phyloP scores from a whole-genome alignment of 805 yeast species.

The Cyberlindnera misumaiensis region DNA sequence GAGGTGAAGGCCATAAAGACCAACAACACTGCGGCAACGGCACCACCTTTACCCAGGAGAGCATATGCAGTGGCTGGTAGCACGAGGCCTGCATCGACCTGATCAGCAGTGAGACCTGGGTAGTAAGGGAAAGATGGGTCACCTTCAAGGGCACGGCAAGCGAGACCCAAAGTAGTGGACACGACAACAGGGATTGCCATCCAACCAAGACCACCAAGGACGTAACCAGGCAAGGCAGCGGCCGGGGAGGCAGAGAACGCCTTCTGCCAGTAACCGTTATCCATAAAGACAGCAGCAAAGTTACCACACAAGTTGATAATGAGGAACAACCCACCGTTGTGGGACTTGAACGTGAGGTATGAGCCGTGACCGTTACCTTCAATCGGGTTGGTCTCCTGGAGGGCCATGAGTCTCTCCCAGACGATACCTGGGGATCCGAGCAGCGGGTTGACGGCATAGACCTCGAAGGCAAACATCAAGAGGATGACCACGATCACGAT shows the following conservation, averaged over 20 bases:
- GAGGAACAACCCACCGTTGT: conserved; percentile 82
- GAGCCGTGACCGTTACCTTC: conserved; percentile 81
- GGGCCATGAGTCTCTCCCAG: conserved; percentile 62
- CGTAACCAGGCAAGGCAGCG: conserved; percentile 82
- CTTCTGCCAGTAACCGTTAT: conserved; percentile 84
- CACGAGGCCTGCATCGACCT: conserved; percentile 77
- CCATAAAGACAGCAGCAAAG: conserved; percentile 83
- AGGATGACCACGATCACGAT: conserved; percentile 72
- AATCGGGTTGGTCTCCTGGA: conserved; percentile 58
- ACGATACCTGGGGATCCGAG: conserved; percentile 81
- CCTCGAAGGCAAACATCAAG: conserved; percentile 72
- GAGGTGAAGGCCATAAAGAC: conserved; percentile 91
- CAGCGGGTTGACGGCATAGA: conserved; percentile 60
- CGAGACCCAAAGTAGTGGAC: conserved; percentile 84
- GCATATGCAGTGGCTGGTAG: conserved; percentile 69
- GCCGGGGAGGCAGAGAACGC: conserved; percentile 83
- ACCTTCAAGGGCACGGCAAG: conserved; percentile 66
- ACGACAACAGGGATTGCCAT: conserved; percentile 81
- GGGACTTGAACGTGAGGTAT: conserved; percentile 80
- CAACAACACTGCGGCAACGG: conserved; percentile 70
- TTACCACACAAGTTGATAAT: conserved; percentile 86
- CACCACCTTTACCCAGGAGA: conserved; percentile 81
- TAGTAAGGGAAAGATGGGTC: conserved; percentile 74
- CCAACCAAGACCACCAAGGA: conserved; percentile 87
- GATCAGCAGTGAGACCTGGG: conserved; percentile 61